phyloP scores from a whole-genome alignment of 805 yeast species.

The Candida morakotiae region DNA sequence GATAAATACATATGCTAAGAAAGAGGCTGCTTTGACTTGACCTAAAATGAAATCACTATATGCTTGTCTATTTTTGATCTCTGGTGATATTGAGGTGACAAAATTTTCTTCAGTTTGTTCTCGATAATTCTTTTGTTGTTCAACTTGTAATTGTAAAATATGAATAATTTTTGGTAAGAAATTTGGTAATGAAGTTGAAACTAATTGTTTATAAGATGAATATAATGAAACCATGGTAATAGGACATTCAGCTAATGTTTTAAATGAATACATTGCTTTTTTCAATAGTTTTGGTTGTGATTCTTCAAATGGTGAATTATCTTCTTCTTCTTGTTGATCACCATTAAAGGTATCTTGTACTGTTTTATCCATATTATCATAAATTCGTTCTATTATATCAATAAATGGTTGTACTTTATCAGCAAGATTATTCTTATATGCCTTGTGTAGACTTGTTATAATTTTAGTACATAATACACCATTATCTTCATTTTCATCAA shows the following conservation, averaged over 20 bases:
- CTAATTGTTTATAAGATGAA: constrained; percentile 78
- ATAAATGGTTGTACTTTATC: constrained; percentile 79
- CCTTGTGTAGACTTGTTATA: constrained; percentile 78
- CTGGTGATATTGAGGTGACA: constrained; percentile 69
- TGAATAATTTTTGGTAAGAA: constrained; percentile 81
- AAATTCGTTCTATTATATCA: constrained; percentile 68
- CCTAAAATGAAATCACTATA: constrained; percentile 88
- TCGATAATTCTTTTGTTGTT: constrained; percentile 53
- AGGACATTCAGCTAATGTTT: constrained; percentile 93
- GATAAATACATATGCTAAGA: constrained; percentile 85
- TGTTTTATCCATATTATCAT: constrained; percentile 72
- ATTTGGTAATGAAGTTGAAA: constrained; percentile 62
- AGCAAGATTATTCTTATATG: constrained; percentile 63
- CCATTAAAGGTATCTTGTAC: constrained; percentile 65
- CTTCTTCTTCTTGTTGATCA: constrained; percentile 5
- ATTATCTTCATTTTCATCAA: constrained; percentile 88
- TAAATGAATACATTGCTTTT: constrained; percentile 77
- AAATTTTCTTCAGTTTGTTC: constrained; percentile 50
- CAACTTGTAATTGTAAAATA: constrained; percentile 72
- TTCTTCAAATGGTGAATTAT: constrained; percentile 19
- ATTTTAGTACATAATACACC: constrained; percentile 89
- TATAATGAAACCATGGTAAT: constrained; percentile 91
- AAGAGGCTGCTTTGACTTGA: constrained; percentile 95
- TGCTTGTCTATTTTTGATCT: constrained; percentile 68
- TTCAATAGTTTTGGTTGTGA: constrained; percentile 50